Percentiles rank a stretch among this genome's conserved stretches.
Evolutionary conservation across 2,329 filamentous ascomycete species (phyloP).

Genomic region (Samsoniella hepiali): DNA sequence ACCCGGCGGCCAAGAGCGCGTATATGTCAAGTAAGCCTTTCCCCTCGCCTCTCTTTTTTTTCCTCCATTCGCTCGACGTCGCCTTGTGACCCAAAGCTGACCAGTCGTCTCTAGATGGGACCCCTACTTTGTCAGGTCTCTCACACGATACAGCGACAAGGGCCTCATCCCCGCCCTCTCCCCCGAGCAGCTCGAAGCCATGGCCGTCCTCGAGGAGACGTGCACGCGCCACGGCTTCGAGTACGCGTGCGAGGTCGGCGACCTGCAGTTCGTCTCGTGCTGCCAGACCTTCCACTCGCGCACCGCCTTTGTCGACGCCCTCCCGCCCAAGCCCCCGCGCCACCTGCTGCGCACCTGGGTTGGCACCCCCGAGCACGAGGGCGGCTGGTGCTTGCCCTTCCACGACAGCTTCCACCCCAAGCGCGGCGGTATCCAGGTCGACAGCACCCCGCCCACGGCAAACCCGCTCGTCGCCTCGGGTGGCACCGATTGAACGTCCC

Average conservation of each 20-base stretch:
- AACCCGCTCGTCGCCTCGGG: slow-evolving; percentile 12
- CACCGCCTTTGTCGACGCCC: slow-evolving; percentile 40
- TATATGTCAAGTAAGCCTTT: slow-evolving; percentile 58
- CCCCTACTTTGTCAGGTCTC: slow-evolving; percentile 78
- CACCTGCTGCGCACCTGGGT: slow-evolving; percentile 85
- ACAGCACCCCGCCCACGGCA: slow-evolving; percentile 71
- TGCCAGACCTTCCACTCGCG: slow-evolving; percentile 17
- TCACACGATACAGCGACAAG: slow-evolving; percentile 68
- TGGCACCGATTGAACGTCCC: slow-evolving; percentile 2
- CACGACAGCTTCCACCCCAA: slow-evolving; percentile 80
- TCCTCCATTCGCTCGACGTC: neutral
- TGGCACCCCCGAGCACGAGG: slow-evolving; percentile 75
- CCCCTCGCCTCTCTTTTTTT: neutral
- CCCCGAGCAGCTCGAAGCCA: slow-evolving; percentile 64
- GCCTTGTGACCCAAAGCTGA: neutral
- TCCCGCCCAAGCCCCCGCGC: slow-evolving; percentile 64
- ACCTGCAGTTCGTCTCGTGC: slow-evolving; percentile 65
- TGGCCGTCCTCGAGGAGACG: slow-evolving; percentile 59
- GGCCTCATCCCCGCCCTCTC: slow-evolving; percentile 73
- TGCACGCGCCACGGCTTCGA: slow-evolving; percentile 48
- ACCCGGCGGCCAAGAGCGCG: slow-evolving; percentile 44
- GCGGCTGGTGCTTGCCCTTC: slow-evolving; percentile 82
- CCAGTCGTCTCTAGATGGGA: slow-evolving; percentile 68
- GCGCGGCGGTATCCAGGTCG: slow-evolving; percentile 82
- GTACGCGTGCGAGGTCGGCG: slow-evolving; percentile 58